These are phyloP conservation scores for Malus hybrid DNA, from an alignment of 331 rosid species.

Conservation along the genomic window DNA sequence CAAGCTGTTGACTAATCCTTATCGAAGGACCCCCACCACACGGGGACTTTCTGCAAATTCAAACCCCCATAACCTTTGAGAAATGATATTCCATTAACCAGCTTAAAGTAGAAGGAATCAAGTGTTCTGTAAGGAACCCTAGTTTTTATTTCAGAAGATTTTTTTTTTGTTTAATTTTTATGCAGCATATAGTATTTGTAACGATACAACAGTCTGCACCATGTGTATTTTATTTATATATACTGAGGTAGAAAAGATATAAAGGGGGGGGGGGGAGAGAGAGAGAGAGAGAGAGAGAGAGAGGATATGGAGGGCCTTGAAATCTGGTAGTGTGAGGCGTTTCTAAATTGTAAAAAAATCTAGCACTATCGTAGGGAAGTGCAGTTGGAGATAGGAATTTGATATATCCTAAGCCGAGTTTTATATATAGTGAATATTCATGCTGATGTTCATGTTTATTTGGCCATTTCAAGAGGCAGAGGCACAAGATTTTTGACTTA, in stretches of 20 bases:
- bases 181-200: constrained; percentile 3
- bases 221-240: constrained; percentile 31
- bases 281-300: background rate
- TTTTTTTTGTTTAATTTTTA: background rate
- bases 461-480: background rate
- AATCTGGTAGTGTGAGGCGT: constrained; percentile 29
- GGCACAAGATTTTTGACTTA: background rate
- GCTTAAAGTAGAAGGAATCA: constrained; percentile 36
- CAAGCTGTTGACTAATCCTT: constrained; percentile 40
- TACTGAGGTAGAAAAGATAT: background rate
- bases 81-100: background rate
- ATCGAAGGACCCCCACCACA: constrained; percentile 25
- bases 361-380: constrained; percentile 47
- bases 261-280: background rate
- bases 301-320: constrained; percentile 21
- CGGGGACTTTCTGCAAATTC: constrained; percentile 24
- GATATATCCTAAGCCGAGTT: constrained; percentile 3
- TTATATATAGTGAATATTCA: background rate
- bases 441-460: background rate
- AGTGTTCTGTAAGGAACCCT: constrained; percentile 23
- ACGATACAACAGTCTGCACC: constrained; percentile 50
- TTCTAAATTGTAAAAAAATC: constrained; percentile 11
- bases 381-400: constrained; percentile 37
- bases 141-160: background rate
- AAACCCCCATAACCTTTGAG: background rate